Evolutionary conservation across 2,329 filamentous ascomycete genomes (phyloP), one percentile per base, ranked within the genome.

Genomic region (Peltaster fructicola): DNA sequence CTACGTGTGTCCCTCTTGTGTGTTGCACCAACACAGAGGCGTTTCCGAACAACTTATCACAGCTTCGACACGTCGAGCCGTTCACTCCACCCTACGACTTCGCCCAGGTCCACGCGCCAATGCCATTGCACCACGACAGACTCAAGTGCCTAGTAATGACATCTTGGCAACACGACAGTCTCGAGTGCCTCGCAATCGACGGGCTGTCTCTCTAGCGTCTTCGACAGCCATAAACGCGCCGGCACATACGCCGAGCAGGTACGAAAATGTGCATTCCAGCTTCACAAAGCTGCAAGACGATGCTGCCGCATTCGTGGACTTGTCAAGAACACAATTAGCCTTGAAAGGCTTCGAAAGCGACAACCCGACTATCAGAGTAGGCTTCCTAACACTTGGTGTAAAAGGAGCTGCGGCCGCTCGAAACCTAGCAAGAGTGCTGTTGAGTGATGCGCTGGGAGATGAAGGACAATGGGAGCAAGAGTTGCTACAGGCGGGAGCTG

Each of bases 321-420:
- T 73, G n/a, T 68, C 74, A 15, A 61, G 73, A 27, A 45, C 84
- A 22, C 73, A 79, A 47, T 63, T 85, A 37, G 77, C 76, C 8
- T 52, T 80, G 12, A 63, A 68, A 34, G 71, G 75, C 12, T 43
- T 73, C 33, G 65, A 68, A 39, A 58, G 54, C 13, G 52, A 61
- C 22, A 49, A 54, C 32, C 59, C 64, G 3, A 53, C 66, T 7
- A 56, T 67, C 21, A 51, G 68, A 24, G 49, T 73, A 37, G 68
- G 66, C 22, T 54, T 66, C 58, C 45, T 44, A 23, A 44, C 44
- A n/a, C 20, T 45, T 9, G 38, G 38, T 12, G 25, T 16, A 1
- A 37, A 40, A 19, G 40, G 42, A n/a, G 32, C 60, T 32, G 43
- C 48, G 10, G 63, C 63, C 8, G 72, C 73, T 3, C 68, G 68